phyloP scores from a whole-genome alignment of 257 asterid genomes.

The Solanum virginianum region DNA sequence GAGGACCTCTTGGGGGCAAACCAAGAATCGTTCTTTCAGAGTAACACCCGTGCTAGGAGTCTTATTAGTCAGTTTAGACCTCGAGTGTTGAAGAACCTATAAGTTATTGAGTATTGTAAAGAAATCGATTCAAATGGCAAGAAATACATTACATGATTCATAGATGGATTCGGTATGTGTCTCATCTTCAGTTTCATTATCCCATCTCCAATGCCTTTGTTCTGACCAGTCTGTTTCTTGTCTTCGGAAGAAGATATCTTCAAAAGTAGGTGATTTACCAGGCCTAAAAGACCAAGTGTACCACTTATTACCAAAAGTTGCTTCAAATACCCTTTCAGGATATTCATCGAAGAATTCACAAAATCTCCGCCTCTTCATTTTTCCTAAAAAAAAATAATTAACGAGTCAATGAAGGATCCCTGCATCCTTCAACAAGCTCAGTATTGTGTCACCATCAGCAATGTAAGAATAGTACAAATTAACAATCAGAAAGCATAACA shows the following conservation, averaged over 20 bases:
- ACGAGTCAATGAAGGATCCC: neutral
- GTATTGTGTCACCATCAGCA: neutral
- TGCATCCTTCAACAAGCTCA: neutral
- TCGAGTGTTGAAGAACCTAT: too few relatives aligned
- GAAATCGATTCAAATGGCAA: too few relatives aligned
- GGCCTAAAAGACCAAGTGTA: constrained; percentile 39
- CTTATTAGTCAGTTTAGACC: too few relatives aligned
- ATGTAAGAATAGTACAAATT: neutral
- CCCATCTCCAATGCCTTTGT: constrained; percentile 17
- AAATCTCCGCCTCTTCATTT: constrained; percentile 20
- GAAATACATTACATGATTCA: constrained; percentile 7
- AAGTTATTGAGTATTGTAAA: too few relatives aligned
- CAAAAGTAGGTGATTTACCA: constrained; percentile 10
- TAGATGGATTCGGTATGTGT: constrained; percentile 15
- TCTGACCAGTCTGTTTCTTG: constrained; percentile 24
- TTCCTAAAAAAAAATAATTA: constrained; percentile 25
- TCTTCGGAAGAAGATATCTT: constrained; percentile 35
- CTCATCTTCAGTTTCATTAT: constrained; percentile 23
- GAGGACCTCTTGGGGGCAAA: constrained; percentile 58
- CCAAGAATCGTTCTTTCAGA: constrained; percentile 64
- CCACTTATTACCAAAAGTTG: constrained; percentile 42
- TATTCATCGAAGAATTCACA: constrained; percentile 30
- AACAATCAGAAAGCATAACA: neutral
- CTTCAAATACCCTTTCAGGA: constrained; percentile 35
- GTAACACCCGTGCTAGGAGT: too few relatives aligned